Percentiles rank a stretch among this genome's conserved stretches.
Evolutionary conservation across 192 early-diverging fungal genomes (phyloP).

Genomic region (Diversispora epigaea): DNA sequence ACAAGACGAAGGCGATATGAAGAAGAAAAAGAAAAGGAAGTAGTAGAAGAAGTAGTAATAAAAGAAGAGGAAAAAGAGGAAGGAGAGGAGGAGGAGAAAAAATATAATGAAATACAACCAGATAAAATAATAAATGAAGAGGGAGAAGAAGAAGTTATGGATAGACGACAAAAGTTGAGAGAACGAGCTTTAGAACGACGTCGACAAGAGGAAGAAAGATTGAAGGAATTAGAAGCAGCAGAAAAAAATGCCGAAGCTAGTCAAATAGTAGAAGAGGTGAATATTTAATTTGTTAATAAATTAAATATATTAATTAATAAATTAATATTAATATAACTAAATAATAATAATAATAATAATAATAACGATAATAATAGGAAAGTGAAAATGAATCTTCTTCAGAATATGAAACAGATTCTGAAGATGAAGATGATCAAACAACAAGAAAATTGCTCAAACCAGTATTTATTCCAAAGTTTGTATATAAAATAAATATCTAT

Average conservation of each 20-base stretch:
- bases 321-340: too few species aligned
- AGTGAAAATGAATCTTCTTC: constrained; percentile 42
- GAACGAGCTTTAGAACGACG: constrained; percentile 33
- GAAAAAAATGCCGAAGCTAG: neutral
- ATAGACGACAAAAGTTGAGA: constrained; percentile 4
- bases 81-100: constrained; percentile 43
- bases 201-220: constrained; percentile 37
- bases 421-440: constrained; percentile 59
- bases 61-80: constrained; percentile 34
- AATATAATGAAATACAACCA: constrained; percentile 20
- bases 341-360: constrained; percentile 23
- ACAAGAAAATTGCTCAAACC: constrained; percentile 75
- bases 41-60: constrained; percentile 45
- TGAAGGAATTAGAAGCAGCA: constrained; percentile 31
- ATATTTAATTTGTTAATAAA: too few species aligned
- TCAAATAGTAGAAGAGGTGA: neutral
- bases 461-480: constrained; percentile 89
- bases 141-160: constrained; percentile 47
- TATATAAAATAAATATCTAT: neutral
- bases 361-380: constrained; percentile 39
- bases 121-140: constrained; percentile 17
- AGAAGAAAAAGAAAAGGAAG: constrained; percentile 55
- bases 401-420: constrained; percentile 64
- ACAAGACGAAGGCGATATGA: constrained; percentile 36
- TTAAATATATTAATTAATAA: too few species aligned